Base-by-base conservation (phyloP, 371 early-diverging fungal species). In the Mortierella sp. region DNA sequence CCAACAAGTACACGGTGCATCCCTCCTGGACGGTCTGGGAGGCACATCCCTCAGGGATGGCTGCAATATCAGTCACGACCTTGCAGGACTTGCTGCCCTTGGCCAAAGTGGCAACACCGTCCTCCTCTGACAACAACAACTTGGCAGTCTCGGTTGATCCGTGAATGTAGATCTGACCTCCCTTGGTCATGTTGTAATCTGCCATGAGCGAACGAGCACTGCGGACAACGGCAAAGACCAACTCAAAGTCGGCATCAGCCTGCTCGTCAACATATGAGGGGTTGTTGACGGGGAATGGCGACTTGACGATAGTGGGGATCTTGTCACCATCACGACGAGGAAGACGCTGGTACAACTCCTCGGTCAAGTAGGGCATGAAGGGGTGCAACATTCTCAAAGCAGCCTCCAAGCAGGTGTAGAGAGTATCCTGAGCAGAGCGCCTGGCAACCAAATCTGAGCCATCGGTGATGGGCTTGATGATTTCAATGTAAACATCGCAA, bases 351-450 rank as follows among this genome's bases (percentile, higher is more conserved):
- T 92, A 99, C 73, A 99, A 88, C 87, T 99, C 99, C 88, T 99
- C 99, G 26, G 99, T 98, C 54, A 99, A 93, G 85, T 96, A 99
- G 14, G 99, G 99, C 97, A 99, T 98, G 89, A 99, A 96, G 35
- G 99, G 99, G 87, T 99, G 99, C 79, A 99, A 86, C 71, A 99
- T 87, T 84, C 92, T 93, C 74, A 99, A 87, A 22, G 96, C 98
- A 57, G 90, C 90, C 72, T 98, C 97, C 77, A 99, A 91, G 85
- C 97, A 97, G 26, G 95, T 97, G 88, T 97, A 99, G 66, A 96
- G 88, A 39, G 94, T 95, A 73, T 95, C 93, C 80, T 90, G 91
- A 26, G 94, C 94, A 59, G 93, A 89, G 68, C 83, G 76, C 79
- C 90, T 90, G 43, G 87, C 88, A 26, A 77, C 77, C 26, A 85